Evolutionary conservation across 495 filamentous ascomycete species (phyloP), one percentile per base, ranked within the genome.

Genomic region (Aspergillus indologenus): DNA sequence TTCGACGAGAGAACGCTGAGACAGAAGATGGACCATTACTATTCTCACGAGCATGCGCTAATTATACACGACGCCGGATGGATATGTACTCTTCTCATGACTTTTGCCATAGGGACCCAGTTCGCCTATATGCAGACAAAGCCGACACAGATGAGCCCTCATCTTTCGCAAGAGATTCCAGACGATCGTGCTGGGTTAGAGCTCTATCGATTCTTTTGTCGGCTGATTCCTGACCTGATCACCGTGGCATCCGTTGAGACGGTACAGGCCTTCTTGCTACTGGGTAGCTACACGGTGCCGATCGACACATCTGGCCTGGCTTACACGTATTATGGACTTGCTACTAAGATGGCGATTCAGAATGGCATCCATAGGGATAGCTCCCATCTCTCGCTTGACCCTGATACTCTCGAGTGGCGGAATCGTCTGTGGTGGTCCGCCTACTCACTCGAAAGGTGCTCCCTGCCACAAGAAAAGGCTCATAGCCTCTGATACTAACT

Each of bases 101-200:
- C 73, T 1, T 63, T 79, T 14, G 76, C 76, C 5, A 76, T 79
- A 23, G 76, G 75, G 7, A 74, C 75, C 3, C 76, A 79, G 56
- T 79, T 74, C 60, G 71, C 73, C 0, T 67, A 79, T 57, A 66
- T 79, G 21, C 2, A 26, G 31, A n/a, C 48, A 50, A 29, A 29
- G 26, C 26, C 26, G 9, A 29, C 9, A 29, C 26, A 29, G 26
- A 29, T 29, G 26, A 29, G 26, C 9, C 26, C 26, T 29, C 26
- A 29, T 29, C 4, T 29, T 9, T 3, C 45, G 19, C 54, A 48
- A 24, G 56, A 59, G 23, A 26, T 31, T 18, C 44, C 26, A 23
- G 76, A 77, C 50, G 74, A 76, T 34, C 71, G 71, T 23, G 66
- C 78, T 17, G 75, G 74, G 5, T 59, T 67, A 6, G 68, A 62